Evolutionary conservation across 176 grass and related monocot genomes (phyloP), one percentile per base, ranked within the genome.

Genomic region (Aegilops bicornis): DNA sequence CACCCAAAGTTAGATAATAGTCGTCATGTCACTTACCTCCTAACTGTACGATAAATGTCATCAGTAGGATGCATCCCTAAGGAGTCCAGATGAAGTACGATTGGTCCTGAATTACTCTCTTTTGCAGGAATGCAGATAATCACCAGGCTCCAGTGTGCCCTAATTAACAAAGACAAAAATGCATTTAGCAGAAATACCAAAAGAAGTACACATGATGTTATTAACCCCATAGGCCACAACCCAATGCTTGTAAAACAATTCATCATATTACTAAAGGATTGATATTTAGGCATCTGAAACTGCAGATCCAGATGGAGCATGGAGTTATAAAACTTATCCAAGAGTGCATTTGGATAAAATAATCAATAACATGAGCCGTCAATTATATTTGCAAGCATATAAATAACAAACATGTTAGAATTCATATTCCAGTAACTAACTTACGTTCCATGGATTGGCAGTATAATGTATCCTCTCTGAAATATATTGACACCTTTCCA

Each of bases 401-500:
- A 47, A 75, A 62, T 25, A 70, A 50, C 42, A 50, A 36, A 65
- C 13, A 7, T 64, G 20, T 86, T 60, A 33, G 4, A 87, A 59
- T 22, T 31, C 32, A 71, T 47, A 48, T 86, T 33, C 48, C 12
- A 63, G 66, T 29, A 89, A 42, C 7, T 54, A 86, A 98, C 88
- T 92, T 94, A 96, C 92, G 22, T 80, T 85, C 88, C 87, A 91
- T 96, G 94, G 48, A 98, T 95, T 32, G 97, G 94, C 79, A 98
- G 85, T 86, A 98, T 91, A 73, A 98, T 83, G 60, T 98, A 98
- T 63, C 90, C 70, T 37, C 87, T 96, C 59, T 94, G 77, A 85
- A 94, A 98, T 91, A 96, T 96, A 82, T 91, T 92, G 39, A 94
- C 88, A 89, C 90, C 96, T 92, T 98, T 98, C 91, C 93, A 96